Evolutionary conservation across 345 rosid genomes (phyloP).

Genomic region (Rhizophora apiculata): DNA sequence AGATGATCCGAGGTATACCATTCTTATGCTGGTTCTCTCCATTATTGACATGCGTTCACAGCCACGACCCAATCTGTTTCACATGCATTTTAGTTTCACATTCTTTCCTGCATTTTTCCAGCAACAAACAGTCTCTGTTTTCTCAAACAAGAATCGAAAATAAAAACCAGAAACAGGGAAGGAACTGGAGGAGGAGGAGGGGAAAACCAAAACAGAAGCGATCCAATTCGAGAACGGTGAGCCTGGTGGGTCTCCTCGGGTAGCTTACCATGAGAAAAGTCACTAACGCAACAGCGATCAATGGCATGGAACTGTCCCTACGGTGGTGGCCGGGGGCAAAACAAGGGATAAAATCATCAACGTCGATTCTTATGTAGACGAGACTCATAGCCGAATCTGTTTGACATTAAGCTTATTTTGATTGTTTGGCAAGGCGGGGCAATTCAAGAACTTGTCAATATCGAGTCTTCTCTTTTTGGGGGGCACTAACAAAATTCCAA

Average conservation of each 20-base stretch:
- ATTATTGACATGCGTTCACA: too few relatives aligned
- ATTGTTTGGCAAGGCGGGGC: too few relatives aligned
- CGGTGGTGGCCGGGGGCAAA: neutral
- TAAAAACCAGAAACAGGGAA: neutral
- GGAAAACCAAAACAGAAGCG: conserved; percentile 64
- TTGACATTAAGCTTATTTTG: too few relatives aligned
- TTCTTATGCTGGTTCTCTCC: too few relatives aligned
- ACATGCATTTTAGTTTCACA: too few relatives aligned
- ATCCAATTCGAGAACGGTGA: conserved; percentile 75
- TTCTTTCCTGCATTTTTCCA: neutral
- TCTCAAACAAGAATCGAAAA: neutral
- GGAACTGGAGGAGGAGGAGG: too few relatives aligned
- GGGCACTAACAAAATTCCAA: too few relatives aligned
- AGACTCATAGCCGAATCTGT: neutral
- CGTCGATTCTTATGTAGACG: conserved; percentile 13
- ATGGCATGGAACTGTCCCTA: neutral
- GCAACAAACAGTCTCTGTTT: neutral
- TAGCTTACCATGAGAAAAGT: conserved; percentile 49
- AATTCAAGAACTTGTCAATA: too few relatives aligned
- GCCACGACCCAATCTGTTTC: too few relatives aligned
- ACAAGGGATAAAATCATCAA: conserved; percentile 3
- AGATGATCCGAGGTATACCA: too few relatives aligned
- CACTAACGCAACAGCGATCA: too few relatives aligned
- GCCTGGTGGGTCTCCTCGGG: conserved; percentile 65
- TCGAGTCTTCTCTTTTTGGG: too few relatives aligned